These are phyloP conservation scores for Yamadazyma siamensis DNA, from an alignment of 1,139 yeast genomes.

Conservation along the genomic window DNA sequence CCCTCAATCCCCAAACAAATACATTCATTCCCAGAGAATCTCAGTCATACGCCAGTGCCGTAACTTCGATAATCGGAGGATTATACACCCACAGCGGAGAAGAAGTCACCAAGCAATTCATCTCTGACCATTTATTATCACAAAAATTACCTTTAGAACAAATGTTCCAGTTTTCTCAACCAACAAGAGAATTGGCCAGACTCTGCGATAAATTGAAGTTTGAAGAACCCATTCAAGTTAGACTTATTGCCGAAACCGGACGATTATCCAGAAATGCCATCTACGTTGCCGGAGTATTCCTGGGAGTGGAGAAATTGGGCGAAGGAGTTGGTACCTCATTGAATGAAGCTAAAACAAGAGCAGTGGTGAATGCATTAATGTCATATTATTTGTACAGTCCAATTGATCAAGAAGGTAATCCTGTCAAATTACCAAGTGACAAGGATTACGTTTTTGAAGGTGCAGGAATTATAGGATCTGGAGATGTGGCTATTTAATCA, in stretches of 20 bases:
- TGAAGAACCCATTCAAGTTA: conserved; percentile 65
- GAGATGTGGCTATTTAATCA: conserved; percentile 48
- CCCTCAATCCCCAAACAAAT: conserved; percentile 15
- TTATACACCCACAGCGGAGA: conserved; percentile 67
- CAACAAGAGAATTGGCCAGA: conserved; percentile 79
- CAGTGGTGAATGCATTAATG: conserved; percentile 87
- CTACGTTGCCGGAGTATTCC: conserved; percentile 86
- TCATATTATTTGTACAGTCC: conserved; percentile 92
- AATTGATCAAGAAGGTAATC: conserved; percentile 39
- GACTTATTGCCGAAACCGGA: conserved; percentile 92
- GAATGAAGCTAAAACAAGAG: conserved; percentile 88
- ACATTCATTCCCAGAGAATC: conserved; percentile 26
- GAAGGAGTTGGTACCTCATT: conserved; percentile 95
- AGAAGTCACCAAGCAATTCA: conserved; percentile 58
- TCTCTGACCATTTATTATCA: conserved; percentile 69
- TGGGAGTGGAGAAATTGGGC: conserved; percentile 80
- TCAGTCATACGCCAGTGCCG: conserved; percentile 53
- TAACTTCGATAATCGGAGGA: conserved; percentile 71
- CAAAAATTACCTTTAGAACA: conserved; percentile 70
- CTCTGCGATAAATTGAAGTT: conserved; percentile 78
- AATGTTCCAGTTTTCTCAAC: conserved; percentile 78
- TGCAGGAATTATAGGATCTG: conserved; percentile 49
- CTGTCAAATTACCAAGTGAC: conserved; percentile 60
- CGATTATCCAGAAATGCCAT: conserved; percentile 81
- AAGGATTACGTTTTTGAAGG: conserved; percentile 42